phyloP scores from a whole-genome alignment of 768 basidiomycete genomes.

The Phylloporus arenicola region DNA sequence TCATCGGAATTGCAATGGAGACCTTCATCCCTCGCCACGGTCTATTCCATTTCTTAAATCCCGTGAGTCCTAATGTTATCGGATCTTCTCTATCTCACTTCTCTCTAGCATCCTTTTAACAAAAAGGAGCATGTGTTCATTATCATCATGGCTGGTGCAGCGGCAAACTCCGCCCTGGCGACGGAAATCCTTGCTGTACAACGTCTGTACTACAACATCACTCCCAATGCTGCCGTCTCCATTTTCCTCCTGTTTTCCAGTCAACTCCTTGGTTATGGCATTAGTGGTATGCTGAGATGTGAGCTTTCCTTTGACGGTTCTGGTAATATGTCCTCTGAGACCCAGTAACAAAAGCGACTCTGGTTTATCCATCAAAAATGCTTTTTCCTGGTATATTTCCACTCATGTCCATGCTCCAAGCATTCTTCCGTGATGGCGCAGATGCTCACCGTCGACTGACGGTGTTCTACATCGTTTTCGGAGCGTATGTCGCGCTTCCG shows the following conservation, averaged over 20 bases:
- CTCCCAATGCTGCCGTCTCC: constrained; percentile 41
- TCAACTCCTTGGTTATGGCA: constrained; percentile 44
- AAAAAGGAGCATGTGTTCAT: constrained; percentile 57
- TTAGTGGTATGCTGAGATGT: constrained; percentile 49
- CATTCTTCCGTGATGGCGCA: constrained; percentile 39
- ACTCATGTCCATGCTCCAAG: constrained; percentile 23
- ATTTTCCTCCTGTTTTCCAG: constrained; percentile 38
- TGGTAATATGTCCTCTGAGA: neutral
- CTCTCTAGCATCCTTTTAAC: constrained; percentile 47
- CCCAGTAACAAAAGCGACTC: constrained; percentile 4
- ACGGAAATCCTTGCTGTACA: constrained; percentile 54
- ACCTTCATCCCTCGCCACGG: constrained; percentile 42
- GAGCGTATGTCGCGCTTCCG: constrained; percentile 28
- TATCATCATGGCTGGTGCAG: constrained; percentile 53
- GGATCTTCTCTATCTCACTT: neutral
- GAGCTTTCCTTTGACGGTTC: constrained; percentile 4
- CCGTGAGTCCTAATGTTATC: constrained; percentile 21
- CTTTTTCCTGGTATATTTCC: constrained; percentile 34
- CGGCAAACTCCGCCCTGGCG: constrained; percentile 47
- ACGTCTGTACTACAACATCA: constrained; percentile 48
- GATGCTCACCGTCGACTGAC: constrained; percentile 37
- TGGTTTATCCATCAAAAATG: constrained; percentile 43
- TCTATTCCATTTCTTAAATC: constrained; percentile 46
- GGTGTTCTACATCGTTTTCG: constrained; percentile 19
- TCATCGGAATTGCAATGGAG: constrained; percentile 45